Base-by-base conservation (phyloP, 1,284 basidiomycete genomes). In the Athelia psychrophila region DNA sequence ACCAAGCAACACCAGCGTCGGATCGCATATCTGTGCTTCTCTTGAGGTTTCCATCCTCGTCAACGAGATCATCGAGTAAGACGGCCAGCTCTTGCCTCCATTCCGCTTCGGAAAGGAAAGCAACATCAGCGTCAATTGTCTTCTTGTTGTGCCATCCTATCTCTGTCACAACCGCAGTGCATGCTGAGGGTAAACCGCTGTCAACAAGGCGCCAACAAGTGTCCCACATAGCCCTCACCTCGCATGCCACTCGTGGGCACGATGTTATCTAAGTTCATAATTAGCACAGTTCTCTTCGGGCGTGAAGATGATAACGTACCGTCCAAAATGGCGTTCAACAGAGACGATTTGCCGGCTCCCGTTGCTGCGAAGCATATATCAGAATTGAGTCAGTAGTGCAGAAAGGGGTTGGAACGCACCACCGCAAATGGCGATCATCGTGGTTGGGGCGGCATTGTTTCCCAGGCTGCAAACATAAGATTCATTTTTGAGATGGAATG, bases 191-290 rank as follows among this genome's bases (percentile, higher is more conserved):
- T 42, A 16, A 20, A 51, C 23, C n/a, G n/a, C 12, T 46, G 18
- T 60, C 40, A 55, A 27, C 46, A 24, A 45, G 50, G 48, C 12
- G 38, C 19, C 23, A 38, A 19, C 19, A 25, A 25, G 38, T 32
- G 46, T 22, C 24, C 8, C 10, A 10, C 19, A 40, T 38, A 35
- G 23, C n/a, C 63, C 69, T 15, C 55, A 81, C 80, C 81, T 58
- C 79, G 72, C 80, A 83, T 83, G 16, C 81, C 81, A 54, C 79
- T 82, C 8, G 83, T 84, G 2, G 83, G 82, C 16, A 85, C 81
- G 50, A 85, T 75, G 54, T 79, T 82, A 58, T 83, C 81, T 82
- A 51, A 6, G 6, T 12, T 50, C 18, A 47, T 27, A 44, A 22
- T 58, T 13, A 60, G 40, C 30, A 48, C n/a, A n/a, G n/a, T n/a